phyloP scores from a whole-genome alignment of 768 basidiomycete species.

The Gymnopilus junonius region DNA sequence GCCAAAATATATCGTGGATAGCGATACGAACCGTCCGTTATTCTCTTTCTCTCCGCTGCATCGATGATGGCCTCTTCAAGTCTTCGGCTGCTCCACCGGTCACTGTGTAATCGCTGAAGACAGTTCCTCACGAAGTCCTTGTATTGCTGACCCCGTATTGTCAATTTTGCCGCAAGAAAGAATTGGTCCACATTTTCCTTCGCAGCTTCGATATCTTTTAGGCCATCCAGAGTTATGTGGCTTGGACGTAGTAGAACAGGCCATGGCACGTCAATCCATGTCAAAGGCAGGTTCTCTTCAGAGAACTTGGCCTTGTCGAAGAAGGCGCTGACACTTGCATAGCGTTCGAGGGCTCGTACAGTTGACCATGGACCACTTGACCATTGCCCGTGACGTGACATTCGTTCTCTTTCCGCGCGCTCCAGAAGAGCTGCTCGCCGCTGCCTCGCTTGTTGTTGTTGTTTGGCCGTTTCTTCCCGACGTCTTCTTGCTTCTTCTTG shows the following conservation, averaged over 20 bases:
- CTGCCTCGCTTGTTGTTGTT: constrained; percentile 24
- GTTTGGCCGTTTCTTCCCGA: constrained; percentile 32
- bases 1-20: neutral
- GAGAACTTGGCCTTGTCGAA: constrained; percentile 70
- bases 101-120: constrained; percentile 78
- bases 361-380: constrained; percentile 64
- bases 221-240: constrained; percentile 60
- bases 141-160: constrained; percentile 66
- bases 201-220: too few relatives aligned
- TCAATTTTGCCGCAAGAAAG: constrained; percentile 54
- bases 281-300: constrained; percentile 48
- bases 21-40: constrained; percentile 56
- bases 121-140: constrained; percentile 69
- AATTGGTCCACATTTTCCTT: constrained; percentile 76
- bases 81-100: constrained; percentile 74
- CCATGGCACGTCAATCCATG: constrained; percentile 74
- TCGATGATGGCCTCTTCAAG: constrained; percentile 62
- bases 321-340: constrained; percentile 57
- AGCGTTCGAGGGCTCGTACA: constrained; percentile 72
- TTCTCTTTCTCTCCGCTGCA: constrained; percentile 62
- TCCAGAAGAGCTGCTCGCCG: constrained; percentile 25
- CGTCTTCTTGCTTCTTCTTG: constrained; percentile 35
- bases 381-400: constrained; percentile 59
- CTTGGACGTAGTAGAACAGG: constrained; percentile 64
- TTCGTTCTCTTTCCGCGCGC: constrained; percentile 28